Evolutionary conservation across 1,284 basidiomycete species (phyloP), one percentile per base, ranked within the genome.

Genomic region (Naganishia sp.): DNA sequence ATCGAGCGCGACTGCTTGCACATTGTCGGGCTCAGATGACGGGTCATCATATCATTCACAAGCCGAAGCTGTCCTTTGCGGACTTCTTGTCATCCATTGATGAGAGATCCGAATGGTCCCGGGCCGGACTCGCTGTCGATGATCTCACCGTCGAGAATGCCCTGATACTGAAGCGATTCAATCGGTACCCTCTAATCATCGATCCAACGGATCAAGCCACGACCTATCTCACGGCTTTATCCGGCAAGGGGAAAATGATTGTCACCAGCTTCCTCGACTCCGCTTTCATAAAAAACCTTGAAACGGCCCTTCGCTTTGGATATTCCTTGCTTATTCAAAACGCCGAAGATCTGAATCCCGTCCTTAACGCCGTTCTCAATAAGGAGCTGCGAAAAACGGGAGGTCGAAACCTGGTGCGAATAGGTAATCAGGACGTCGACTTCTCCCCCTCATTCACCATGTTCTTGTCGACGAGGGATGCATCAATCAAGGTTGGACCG

Each of bases 181-280:
- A 94, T 76, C 91, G 96, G 18, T 99, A 98, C 78, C 97, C 96
- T 2, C 86, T 99, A 63, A 92, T 99, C 71, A 94, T 99, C 74
- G 96, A 99, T 77, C 96, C 96, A 1, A 98, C 95, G 0, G 96
- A 96, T n/a, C 96, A 99, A 78, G 95, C 96, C 1, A 94, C 93
- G 0, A 85, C 87, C 2, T 99, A 95, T 86, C 81, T 99, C 65
- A 84, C 94, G 71, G 95, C 96, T 74, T 90, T 97, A 77, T 96
- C 95, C 84, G 90, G 88, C 78, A 90, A 94, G 63, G 88, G 94
- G 72, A 99, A 99, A 83, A 94, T 99, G 74, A 94, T 94, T 0
- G 90, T 97, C 69, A 98, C 96, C 0, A 97, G 94, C 75, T 99
- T 99, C 88, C 84, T 98, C 67, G 96, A 99, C 77, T 94, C 96